Conservation (phyloP, 495 filamentous ascomycete species). For the Penicillium subrubescens region DNA sequence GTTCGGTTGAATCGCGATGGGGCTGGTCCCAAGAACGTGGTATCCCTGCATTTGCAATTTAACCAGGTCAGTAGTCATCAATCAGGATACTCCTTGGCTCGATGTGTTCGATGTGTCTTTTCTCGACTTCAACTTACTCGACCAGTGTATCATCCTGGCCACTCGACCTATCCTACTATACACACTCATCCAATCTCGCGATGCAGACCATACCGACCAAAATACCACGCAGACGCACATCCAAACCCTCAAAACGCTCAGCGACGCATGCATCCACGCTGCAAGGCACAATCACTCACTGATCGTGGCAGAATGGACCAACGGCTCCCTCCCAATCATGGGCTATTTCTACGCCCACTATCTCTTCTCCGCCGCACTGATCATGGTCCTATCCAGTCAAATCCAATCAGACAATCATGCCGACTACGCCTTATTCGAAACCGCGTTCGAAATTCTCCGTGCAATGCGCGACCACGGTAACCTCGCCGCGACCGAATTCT, state of each 20-base stretch:
- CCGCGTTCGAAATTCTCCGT: constrained; percentile 31
- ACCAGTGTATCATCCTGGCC: constrained; percentile 35
- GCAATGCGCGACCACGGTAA: constrained; percentile 35
- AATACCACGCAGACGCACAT: constrained; percentile 16
- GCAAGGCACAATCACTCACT: constrained; percentile 33
- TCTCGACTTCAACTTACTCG: background rate
- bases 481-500: constrained; percentile 35
- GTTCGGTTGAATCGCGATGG: constrained; percentile 24
- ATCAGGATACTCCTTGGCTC: background rate
- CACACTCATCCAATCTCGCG: constrained; percentile 26
- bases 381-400: constrained; percentile 35
- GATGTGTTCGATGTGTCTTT: no score
- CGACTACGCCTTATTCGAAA: constrained; percentile 31
- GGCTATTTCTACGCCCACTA: constrained; percentile 42
- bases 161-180: constrained; percentile 36
- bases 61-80: constrained; percentile 27
- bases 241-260: constrained; percentile 27
- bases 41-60: constrained; percentile 37
- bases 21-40: constrained; percentile 25
- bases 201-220: constrained; percentile 3
- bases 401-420: constrained; percentile 19
- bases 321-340: constrained; percentile 35
- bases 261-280: constrained; percentile 37
- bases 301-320: constrained; percentile 39
- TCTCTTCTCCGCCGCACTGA: constrained; percentile 33